A percentile compares a stretch with the other conserved stretches of the same genome.
phyloP scores from a whole-genome alignment of 75 land plant species.

The Cunninghamia lanceolata region DNA sequence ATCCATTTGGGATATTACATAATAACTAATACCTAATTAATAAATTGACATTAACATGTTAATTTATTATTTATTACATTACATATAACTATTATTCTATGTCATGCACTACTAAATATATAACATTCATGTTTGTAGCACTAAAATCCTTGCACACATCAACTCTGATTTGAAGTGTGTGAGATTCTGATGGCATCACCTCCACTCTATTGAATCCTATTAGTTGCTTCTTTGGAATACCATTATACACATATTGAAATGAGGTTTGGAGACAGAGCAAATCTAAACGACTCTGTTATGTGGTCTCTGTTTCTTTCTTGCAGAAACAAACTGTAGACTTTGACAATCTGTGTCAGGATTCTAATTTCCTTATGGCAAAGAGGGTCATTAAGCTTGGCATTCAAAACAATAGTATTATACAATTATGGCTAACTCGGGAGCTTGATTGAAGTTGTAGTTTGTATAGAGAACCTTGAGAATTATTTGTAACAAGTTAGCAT shows the following conservation, averaged over 20 bases:
- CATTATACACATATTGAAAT: conserved; percentile 8
- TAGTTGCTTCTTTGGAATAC: conserved; percentile 41
- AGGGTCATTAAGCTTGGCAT: conserved; percentile 14
- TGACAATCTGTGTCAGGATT: conserved; percentile 23
- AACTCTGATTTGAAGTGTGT: conserved; percentile 32
- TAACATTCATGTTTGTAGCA: conserved; percentile 32
- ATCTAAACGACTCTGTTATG: conserved; percentile 40
- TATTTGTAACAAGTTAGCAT: background rate
- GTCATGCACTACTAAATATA: too few species aligned
- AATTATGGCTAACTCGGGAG: background rate
- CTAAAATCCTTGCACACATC: conserved; percentile 65
- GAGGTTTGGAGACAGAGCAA: conserved; percentile 44
- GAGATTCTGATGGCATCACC: conserved; percentile 20
- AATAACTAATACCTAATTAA: too few species aligned
- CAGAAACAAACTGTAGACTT: conserved; percentile 12
- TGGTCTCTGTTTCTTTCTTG: conserved; percentile 48
- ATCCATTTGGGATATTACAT: too few species aligned
- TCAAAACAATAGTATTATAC: conserved; percentile 25
- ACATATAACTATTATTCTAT: too few species aligned
- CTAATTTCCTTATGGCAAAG: conserved; percentile 9
- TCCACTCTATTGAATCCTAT: conserved; percentile 58
- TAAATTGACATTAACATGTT: too few species aligned
- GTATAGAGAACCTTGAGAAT: conserved; percentile 18
- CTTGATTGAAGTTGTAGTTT: background rate
- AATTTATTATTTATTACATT: too few species aligned